Base-by-base conservation (phyloP, 129 eudicot species). In the Tagetes patula region DNA sequence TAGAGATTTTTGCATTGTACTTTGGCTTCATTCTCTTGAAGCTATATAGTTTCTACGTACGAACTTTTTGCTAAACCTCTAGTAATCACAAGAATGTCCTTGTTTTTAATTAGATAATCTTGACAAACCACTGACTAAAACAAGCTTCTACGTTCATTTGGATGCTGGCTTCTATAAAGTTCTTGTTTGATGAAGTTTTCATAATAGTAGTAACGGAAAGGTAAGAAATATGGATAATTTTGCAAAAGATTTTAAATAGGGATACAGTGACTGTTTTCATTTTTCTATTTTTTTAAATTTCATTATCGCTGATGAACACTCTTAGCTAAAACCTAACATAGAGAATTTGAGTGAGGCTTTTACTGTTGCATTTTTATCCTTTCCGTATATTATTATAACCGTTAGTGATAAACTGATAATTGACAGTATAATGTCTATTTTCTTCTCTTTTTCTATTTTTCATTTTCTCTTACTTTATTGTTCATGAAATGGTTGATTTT, bases 331-430 rank as follows among this genome's bases (percentile, higher is more conserved):
- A 30, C 37, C 36, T 55, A 30, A 30, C 3, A 55, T 30, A 7
- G 20, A 55, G 62, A 55, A 30, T 31, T n/a, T 36, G 30, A 8
- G 11, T 4, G 62, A 55, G 13, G 62, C 62, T 27, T 50, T 6
- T 55, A 55, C 62, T 55, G 36, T 55, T 55, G 62, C 62, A 8
- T 55, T 55, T 55, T 55, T 30, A 30, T 55, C 34, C 36, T 30
- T 3, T 2, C 62, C 5, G n/a, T 50, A 50, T 20, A 0, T 5
- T 55, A 55, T 27, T 55, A 2, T 30, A 6, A 55, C 36, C 1
- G 36, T 27, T 55, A 7, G 4, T 27, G 13, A 56, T 38, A 56
- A 8, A 7, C 1, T 27, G 13, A 56, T 38, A 56, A 8, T 56
- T 6, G 37, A 20, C 37, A 1, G 31, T 56, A 56, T 27, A 56